These are phyloP conservation scores for Psidium friedrichsthalianum DNA, from an alignment of 345 rosid genomes.

Conservation along the genomic window DNA sequence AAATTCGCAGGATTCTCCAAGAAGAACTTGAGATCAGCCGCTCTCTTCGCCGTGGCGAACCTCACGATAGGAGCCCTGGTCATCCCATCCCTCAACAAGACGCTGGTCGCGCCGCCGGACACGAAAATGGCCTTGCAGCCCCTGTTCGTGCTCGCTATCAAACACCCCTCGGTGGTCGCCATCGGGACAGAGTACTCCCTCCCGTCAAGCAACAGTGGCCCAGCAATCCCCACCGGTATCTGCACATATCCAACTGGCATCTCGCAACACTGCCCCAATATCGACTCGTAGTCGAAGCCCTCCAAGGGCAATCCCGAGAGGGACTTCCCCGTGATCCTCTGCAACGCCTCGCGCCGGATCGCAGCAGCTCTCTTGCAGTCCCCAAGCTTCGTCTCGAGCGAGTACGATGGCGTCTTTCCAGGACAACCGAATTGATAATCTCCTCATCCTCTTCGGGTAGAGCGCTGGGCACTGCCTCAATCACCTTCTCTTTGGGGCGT, in stretches of 20 bases:
- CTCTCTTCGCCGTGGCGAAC: constrained; percentile 35
- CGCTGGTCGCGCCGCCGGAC: constrained; percentile 50
- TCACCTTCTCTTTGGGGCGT: not conserved
- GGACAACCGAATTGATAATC: constrained; percentile 33
- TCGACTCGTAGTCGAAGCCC: constrained; percentile 54
- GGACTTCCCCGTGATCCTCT: constrained; percentile 42
- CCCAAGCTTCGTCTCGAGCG: constrained; percentile 54
- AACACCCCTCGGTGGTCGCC: constrained; percentile 75
- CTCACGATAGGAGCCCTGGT: constrained; percentile 66
- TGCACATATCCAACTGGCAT: constrained; percentile 72
- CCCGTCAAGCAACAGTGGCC: constrained; percentile 57
- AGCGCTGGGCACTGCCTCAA: not conserved
- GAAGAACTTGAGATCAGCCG: constrained; percentile 51
- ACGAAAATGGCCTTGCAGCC: constrained; percentile 63
- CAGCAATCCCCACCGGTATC: constrained; percentile 73
- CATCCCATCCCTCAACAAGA: constrained; percentile 49
- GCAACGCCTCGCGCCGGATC: constrained; percentile 50
- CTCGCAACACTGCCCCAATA: constrained; percentile 73
- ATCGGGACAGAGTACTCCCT: constrained; percentile 51
- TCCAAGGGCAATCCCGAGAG: constrained; percentile 48
- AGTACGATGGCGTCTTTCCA: constrained; percentile 37
- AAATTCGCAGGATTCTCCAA: constrained; percentile 44
- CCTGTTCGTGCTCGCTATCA: constrained; percentile 69
- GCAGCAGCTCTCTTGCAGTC: constrained; percentile 51
- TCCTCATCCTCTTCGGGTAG: constrained; percentile 37